Base-by-base conservation (phyloP, 2,329 filamentous ascomycete species). In the Penicillium polonicum region DNA sequence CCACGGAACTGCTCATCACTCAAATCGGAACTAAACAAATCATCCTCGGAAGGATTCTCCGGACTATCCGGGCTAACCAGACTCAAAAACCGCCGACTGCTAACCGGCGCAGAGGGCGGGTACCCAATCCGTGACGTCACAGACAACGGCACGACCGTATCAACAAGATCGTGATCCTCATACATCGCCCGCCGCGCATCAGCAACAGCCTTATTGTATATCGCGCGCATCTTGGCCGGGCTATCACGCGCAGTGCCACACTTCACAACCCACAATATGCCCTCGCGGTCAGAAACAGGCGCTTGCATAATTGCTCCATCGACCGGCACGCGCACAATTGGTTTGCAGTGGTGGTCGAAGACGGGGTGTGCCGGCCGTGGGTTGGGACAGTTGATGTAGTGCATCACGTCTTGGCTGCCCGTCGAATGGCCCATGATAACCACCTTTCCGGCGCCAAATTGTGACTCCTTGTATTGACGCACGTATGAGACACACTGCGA, bases 1-100 rank as follows among this genome's bases (percentile, higher is more conserved):
- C 68, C 68, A n/a, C 74, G 70, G 4, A 92, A 76, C n/a, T 79
- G 78, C 23, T 82, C 79, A 43, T 84, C 81, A 0, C 78, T 72
- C 8, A 94, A 76, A 68, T 93, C 89, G 2, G 85, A 87, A 10
- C 88, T 91, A 76, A 95, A 96, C 69, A 88, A 90, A 70, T 96
- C 92, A 69, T 96, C 92, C 57, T 90, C 88, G 4, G 87, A 89
- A 2, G 85, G 79, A 52, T 80, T 75, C 43, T 79, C 77, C 1
- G 83, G 83, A 10, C 79, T 82, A 44, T 72, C 72, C 1, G 77
- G 77, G 48, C 75, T 77, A 0, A 81, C 76, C 9, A 89, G 73
- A 46, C 83, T 84, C 19, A 87, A 67, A 70, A 84, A 87, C 25
- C 86, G 72, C 31, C 76, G 76, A 13, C 86, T 84, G 5, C 77